Evolutionary conservation across 2,329 filamentous ascomycete species (phyloP), one percentile per base, ranked within the genome.

Genomic region (Alternaria gansuensis): DNA sequence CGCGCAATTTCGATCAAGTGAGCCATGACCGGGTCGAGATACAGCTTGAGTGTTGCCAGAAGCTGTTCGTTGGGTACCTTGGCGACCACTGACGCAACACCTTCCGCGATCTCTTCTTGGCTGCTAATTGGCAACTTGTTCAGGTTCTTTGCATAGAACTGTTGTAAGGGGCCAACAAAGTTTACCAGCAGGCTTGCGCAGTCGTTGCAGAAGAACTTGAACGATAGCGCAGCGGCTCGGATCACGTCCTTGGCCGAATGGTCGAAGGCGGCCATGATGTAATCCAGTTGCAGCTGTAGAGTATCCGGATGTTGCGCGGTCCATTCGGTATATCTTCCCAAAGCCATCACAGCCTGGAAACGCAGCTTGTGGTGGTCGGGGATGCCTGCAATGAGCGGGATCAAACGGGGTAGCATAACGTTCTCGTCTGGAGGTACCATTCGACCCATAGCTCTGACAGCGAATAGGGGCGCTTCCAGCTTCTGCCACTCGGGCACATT

Each of bases 311-410:
- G 95, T 46, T 92, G 88, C 5, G 95, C 88, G 0, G 96, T 99
- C 95, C 95, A 99, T 77, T 98, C 94, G 0, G 96, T 99, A 75
- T 99, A 99, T 62, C 95, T 87, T 36, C 93, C 95, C 23, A 99
- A 85, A 3, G 96, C 93, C 93, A 99, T 97, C 72, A 98, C 97
- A 5, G 94, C 94, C 63, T 96, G 94, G 79, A 99, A 99, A 7
- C 93, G 92, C n/a, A 99, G 86, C 81, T 98, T 99, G 79, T 98
- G 92, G 71, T 99, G 95, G 72, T 91, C 89, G 0, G 95, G 95
- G 60, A 99, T 96, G 74, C 96, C 91, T 10, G 97, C 92, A 63
- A 99, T 88, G 56, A 99, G 83, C 17, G 93, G 93, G 81, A 99
- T 97, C 14, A 99, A 88, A 73, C 94, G 91, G 3, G 93, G 91